Evolutionary conservation across 345 rosid species (phyloP), one percentile per base, ranked within the genome.

Genomic region (Alliaria petiolata): DNA sequence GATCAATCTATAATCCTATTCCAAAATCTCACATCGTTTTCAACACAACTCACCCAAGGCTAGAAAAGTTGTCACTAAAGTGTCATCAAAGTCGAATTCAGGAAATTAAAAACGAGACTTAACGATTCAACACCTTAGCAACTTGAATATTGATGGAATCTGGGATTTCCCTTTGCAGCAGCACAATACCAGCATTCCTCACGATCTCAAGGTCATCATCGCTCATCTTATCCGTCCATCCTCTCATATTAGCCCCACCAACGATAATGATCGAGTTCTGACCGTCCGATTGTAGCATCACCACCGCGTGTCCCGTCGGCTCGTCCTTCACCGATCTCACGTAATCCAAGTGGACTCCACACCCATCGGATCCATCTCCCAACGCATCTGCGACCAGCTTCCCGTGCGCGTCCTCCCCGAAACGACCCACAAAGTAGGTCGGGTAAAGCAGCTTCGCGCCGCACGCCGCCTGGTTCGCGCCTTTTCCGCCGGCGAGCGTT

Each of bases 251-350:
- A 19, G 98, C 88, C 10, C 99, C 98, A 60, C 98, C 98, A 28
- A 91, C 93, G 56, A 95, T 91, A 38, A 95, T 88, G 42, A 95
- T 95, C 42, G 96, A 91, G 62, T 95, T 95, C 81, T 91, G 89
- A 56, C 99, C 98, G 74, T 84, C 86, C 47, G 89, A 62, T 51
- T 84, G 96, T 67, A 95, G 84, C 99, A 91, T 91, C 80, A 95
- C 99, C 65, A 95, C 96, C 17, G 99, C 97, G 75, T 91, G 95
- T 17, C 99, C 99, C 67, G 99, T 91, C 1, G 97, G 97, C 62
- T 78, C 84, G 55, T 69, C 84, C 33, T 15, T 56, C 50, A 65
- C 76, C 20, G 47, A 57, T 68, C 76, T 84, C 42, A 89, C 78
- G 75, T 85, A 69, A 35, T 88, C 92, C 68, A 88, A 53, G 28